phyloP scores from a whole-genome alignment of 768 basidiomycete species.

The Mrakia gelida region DNA sequence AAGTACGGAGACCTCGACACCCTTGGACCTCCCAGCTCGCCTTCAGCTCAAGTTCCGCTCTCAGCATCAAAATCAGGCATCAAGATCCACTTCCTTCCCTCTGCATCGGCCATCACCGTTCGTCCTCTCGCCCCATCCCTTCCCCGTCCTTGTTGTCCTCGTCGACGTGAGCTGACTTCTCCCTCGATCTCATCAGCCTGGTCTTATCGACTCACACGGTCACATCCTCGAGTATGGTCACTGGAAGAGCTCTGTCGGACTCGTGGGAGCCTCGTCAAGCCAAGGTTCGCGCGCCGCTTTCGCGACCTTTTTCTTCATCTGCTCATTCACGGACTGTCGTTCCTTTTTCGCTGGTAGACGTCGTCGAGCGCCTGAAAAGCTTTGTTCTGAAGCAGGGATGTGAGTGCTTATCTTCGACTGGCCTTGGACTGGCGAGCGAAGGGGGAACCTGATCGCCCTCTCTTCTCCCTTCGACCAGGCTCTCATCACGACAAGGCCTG shows the following conservation, averaged over 20 bases:
- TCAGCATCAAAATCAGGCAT: conserved; percentile 9
- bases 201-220: conserved; percentile 27
- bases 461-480: conserved; percentile 35
- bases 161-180: neutral
- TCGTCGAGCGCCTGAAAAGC: conserved; percentile 58
- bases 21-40: neutral
- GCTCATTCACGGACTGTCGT: neutral
- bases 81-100: conserved; percentile 8
- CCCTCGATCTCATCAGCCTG: neutral
- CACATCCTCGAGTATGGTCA: conserved; percentile 24
- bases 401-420: neutral
- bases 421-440: no score
- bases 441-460: neutral
- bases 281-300: conserved; percentile 54
- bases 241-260: conserved; percentile 46
- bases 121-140: neutral
- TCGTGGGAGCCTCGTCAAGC: conserved; percentile 58
- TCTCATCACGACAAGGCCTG: conserved; percentile 53
- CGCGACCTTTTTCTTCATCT: neutral
- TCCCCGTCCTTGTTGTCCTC: neutral
- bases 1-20: conserved; percentile 19
- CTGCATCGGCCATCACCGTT: conserved; percentile 14
- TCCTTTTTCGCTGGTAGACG: conserved; percentile 49
- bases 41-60: neutral
- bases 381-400: conserved; percentile 56